Evolutionary conservation across 208 protist species (phyloP), one percentile per base, ranked within the genome.

Genomic region (Wallacemonas rigidus): DNA sequence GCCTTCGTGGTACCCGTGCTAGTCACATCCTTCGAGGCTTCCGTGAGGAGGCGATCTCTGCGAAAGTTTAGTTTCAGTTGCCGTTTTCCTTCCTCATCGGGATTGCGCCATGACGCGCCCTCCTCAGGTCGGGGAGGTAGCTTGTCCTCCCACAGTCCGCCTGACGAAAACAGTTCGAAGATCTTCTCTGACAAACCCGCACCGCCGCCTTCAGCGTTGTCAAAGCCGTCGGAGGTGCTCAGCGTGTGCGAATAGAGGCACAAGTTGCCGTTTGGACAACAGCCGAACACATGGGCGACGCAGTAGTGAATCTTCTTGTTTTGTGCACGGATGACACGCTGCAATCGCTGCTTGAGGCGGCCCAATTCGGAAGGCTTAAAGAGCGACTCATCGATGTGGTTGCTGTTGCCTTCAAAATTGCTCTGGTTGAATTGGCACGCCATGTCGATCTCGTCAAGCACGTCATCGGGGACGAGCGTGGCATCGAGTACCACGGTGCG

Each of bases 351-450:
- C 79, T 90, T 86, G 57, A 92, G 79, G 35, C 85, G 75, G 5
- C 69, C 76, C 40, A 89, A 40, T 47, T 94, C 88, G 7, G 81
- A 72, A 7, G 69, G 62, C 39, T 79, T 85, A 26, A 87, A 72
- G 2, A 89, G 51, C 3, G 72, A 57, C 71, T 80, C 84, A 41
- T 96, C 91, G 3, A 90, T 65, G 14, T 35, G n/a, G 41, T 78
- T 72, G 36, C 57, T 69, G 39, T 89, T 94, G 26, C 71, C 84
- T 65, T 97, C 92, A 72, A 85, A 94, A 67, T 91, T 92, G 75
- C 88, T 97, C 69, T 97, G 88, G 68, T 97, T 97, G 51, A 92
- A 94, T 75, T 95, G 89, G 55, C 92, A 97, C 26, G 88, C 89
- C 40, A 95, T 82, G 71, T 97, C 92, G 68, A 97, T 97, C 72